Evolutionary conservation across 331 rosid species (phyloP), one percentile per base, ranked within the genome.

Genomic region (Malus hybrid): DNA sequence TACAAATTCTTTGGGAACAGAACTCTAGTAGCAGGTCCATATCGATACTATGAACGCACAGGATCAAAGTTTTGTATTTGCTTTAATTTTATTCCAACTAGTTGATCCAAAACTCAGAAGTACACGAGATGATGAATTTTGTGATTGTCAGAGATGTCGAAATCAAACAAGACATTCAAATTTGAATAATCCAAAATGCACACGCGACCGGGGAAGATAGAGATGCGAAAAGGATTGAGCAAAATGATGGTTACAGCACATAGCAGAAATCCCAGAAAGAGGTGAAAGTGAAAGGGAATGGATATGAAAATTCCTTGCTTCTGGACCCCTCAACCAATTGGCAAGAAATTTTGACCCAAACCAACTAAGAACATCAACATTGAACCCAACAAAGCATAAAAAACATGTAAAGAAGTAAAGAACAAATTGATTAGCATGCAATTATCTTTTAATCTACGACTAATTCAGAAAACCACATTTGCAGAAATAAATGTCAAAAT

Each of bases 151-250:
- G 48, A 62, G 48, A 44, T 69, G 77, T 62, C 77, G 15, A 18
- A 27, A 46, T 63, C 70, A 29, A 74, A 18, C 22, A 46, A 63
- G 70, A 42, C 77, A 18, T 61, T 24, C 27, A 61, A 61, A 52
- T 16, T 52, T 16, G 57, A 6, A 52, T 52, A 52, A 52, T 52
- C 57, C 1, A 27, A 74, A 12, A 63, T 74, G 29, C 31, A n/a
- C 70, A 74, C 77, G 62, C 63, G 62, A 31, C 48, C 6, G 70
- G 70, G 62, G 28, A 52, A 29, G 62, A n/a, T 29, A 19, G 70
- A 44, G 70, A 74, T 63, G 70, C 70, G 67, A 67, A 67, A 67
- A 27, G 67, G 73, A 76, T 76, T 66, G 70, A 44, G 46, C 77
- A 42, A n/a, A 19, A 29, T 12, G 71, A 42, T 54, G 71, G 55